Conservation (phyloP, 192 early-diverging fungal species). For the Radiomyces spectabilis region DNA sequence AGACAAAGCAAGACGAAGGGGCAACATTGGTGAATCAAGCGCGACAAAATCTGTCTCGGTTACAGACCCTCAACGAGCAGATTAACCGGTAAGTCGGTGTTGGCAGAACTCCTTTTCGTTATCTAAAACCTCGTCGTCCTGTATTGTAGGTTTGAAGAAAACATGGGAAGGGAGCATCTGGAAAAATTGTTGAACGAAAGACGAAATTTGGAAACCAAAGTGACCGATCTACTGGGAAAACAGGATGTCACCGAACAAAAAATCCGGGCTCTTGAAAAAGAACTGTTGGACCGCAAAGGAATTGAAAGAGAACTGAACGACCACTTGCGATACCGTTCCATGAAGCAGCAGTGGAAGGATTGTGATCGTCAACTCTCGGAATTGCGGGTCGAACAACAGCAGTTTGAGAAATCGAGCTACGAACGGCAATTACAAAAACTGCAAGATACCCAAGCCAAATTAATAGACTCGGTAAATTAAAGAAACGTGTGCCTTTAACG, state of each 20-base stretch:
- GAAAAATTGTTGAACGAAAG: background rate
- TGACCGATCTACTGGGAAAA: background rate
- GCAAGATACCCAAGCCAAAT: conserved; percentile 27
- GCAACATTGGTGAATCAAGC: background rate
- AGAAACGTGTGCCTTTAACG: too few relatives aligned
- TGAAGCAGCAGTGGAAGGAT: conserved; percentile 16
- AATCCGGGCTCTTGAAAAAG: conserved; percentile 27
- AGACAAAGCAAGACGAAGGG: background rate
- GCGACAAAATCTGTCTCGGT: background rate
- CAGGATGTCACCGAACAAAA: conserved; percentile 20
- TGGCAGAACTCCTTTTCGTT: background rate
- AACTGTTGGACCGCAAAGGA: conserved; percentile 22
- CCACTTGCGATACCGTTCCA: conserved; percentile 32
- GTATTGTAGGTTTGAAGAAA: background rate
- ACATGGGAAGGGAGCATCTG: background rate
- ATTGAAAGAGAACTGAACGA: conserved; percentile 38
- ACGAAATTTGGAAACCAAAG: background rate
- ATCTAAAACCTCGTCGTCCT: too few relatives aligned
- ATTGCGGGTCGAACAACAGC: background rate
- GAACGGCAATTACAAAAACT: conserved; percentile 19
- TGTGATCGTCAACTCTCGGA: conserved; percentile 10
- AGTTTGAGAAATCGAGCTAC: conserved; percentile 12
- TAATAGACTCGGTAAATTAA: background rate
- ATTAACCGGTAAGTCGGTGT: background rate
- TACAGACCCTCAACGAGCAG: background rate